A percentile compares a stretch with the other conserved stretches of the same genome.
These are phyloP conservation scores for Lactarius akahatsu DNA, from an alignment of 768 basidiomycete genomes.

Conservation along the genomic window DNA sequence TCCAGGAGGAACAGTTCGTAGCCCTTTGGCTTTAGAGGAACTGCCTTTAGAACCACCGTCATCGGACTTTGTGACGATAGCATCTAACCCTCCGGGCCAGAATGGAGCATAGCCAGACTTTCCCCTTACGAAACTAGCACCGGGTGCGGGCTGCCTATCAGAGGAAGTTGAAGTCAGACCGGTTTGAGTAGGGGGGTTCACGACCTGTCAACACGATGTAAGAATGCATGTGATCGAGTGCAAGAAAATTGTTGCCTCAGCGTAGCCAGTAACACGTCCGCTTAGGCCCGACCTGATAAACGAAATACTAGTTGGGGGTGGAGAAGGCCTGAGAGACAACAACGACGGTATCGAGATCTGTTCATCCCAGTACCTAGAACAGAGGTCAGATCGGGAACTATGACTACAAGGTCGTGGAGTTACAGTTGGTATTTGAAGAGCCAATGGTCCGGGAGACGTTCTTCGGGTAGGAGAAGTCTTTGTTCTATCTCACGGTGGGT, in stretches of 20 bases:
- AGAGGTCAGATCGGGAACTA: slow-evolving; percentile 16
- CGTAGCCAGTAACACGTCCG: slow-evolving; percentile 77
- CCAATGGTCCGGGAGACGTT: slow-evolving; percentile 66
- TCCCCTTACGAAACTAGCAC: slow-evolving; percentile 84
- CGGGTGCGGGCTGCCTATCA: slow-evolving; percentile 77
- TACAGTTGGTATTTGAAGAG: slow-evolving; percentile 84
- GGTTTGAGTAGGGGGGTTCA: slow-evolving; percentile 54
- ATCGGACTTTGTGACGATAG: slow-evolving; percentile 37
- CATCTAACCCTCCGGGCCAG: slow-evolving; percentile 89
- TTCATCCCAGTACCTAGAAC: slow-evolving; percentile 69
- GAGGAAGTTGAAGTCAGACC: slow-evolving; percentile 85
- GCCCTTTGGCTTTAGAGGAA: slow-evolving; percentile 41
- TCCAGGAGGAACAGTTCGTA: slow-evolving; percentile 79
- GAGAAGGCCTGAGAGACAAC: slow-evolving; percentile 63
- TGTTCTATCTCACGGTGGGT: slow-evolving; percentile 72
- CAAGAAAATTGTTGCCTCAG: slow-evolving; percentile 53
- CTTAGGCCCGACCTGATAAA: slow-evolving; percentile 78
- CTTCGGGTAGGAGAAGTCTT: slow-evolving; percentile 68
- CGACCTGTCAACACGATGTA: slow-evolving; percentile 43
- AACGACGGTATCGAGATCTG: slow-evolving; percentile 60
- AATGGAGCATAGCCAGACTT: slow-evolving; percentile 94
- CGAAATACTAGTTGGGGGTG: slow-evolving; percentile 69
- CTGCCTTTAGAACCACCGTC: slow-evolving; percentile 31
- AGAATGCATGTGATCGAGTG: background rate
- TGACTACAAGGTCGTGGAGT: slow-evolving; percentile 32